Evolutionary conservation across 202 grass and related monocot genomes (phyloP), one percentile per base, ranked within the genome.

Genomic region (Setaria viridis): DNA sequence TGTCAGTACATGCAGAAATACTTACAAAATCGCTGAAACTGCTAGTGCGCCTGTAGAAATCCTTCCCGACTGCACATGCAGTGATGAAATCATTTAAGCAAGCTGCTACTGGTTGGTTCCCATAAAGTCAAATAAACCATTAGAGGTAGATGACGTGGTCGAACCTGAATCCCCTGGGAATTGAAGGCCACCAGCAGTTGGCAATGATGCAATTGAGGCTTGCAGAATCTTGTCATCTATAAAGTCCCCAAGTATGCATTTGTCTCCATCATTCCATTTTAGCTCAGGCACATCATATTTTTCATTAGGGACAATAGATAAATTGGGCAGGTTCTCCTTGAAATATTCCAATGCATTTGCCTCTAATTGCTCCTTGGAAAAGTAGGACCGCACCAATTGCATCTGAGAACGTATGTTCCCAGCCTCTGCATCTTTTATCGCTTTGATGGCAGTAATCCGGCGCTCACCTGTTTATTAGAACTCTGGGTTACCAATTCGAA

Each of bases 91-190:
- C 3, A n/a, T 34, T 81, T 81, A 62, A 84, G 48, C 16, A 20
- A 7, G 39, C 35, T 58, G 47, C 37, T 47, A 46, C 19, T 77
- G 11, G 25, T 54, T 87, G 37, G 29, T 50, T 50, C 1, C 15
- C 30, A 53, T 51, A 80, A 70, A 67, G 54, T 82, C 39, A 60
- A 72, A 58, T 81, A 67, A 20, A 90, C 30, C 6, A 67, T 77
- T 39, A 65, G 33, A 70, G 30, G 47, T 33, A 84, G 69, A 82
- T 33, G 62, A 7, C 21, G 7, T 42, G 42, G 11, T 68, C 66
- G 45, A 80, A 98, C 95, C 95, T 91, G 91, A 88, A 79, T 89
- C 75, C 34, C 66, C 79, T n/a, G 86, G 90, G 88, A 95, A 98
- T 53, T 76, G 93, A 83, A 92, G 64, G 76, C 80, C 77, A 45